Evolutionary conservation across 495 filamentous ascomycete genomes (phyloP).

Genomic region (Physcia stellaris): DNA sequence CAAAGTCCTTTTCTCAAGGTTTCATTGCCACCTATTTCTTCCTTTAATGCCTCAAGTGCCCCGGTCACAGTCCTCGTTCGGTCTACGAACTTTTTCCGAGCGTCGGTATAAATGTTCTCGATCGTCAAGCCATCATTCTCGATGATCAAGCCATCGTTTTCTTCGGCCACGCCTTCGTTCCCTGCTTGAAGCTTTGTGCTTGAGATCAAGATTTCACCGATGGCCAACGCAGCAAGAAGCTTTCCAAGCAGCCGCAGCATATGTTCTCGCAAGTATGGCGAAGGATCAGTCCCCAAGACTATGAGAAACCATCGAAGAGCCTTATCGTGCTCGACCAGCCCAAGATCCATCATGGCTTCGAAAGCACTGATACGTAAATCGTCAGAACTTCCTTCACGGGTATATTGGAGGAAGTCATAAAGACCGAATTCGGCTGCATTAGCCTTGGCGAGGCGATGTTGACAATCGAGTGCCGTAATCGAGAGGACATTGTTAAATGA

Average conservation of each 20-base stretch:
- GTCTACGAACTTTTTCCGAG: conserved; percentile 52
- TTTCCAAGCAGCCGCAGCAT: conserved; percentile 54
- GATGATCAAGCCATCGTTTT: conserved; percentile 57
- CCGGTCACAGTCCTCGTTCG: conserved; percentile 64
- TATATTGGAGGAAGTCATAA: conserved; percentile 67
- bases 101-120: no score
- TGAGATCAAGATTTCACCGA: conserved; percentile 41
- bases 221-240: conserved; percentile 66
- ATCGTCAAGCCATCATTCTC: conserved; percentile 53
- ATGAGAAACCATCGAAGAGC: conserved; percentile 59
- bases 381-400: conserved; percentile 63
- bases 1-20: conserved; percentile 59
- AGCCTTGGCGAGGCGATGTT: conserved; percentile 57
- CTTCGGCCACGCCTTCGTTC: conserved; percentile 8
- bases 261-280: conserved; percentile 61
- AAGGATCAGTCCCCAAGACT: conserved; percentile 60
- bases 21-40: conserved; percentile 48
- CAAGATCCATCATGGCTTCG: conserved; percentile 64
- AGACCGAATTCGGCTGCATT: conserved; percentile 46
- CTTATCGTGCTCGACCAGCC: conserved; percentile 45
- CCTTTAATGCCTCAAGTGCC: conserved; percentile 44
- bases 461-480: conserved; percentile 64
- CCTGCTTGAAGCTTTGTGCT: conserved; percentile 6
- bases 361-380: conserved; percentile 74
- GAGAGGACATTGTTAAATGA: conserved; percentile 90